phyloP scores from a whole-genome alignment of 257 asterid genomes.

The Voacanga thouarsii region DNA sequence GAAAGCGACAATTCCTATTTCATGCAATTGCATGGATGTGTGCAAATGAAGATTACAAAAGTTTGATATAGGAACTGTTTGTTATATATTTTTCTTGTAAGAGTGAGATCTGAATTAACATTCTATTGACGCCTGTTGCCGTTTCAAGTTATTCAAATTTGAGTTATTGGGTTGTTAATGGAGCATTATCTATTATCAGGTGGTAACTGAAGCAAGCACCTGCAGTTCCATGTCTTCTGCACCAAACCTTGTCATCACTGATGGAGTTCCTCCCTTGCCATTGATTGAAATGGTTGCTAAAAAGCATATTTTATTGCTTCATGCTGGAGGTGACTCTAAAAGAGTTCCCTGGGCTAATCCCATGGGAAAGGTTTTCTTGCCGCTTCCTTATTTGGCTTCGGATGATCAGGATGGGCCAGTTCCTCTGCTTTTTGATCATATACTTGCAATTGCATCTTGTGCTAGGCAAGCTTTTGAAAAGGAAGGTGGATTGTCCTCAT shows the following conservation, averaged over 20 bases:
- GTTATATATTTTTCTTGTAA: no score
- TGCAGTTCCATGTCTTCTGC: constrained; percentile 28
- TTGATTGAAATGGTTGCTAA: constrained; percentile 62
- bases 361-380: constrained; percentile 96
- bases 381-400: constrained; percentile 88
- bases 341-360: constrained; percentile 99
- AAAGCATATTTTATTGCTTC: constrained; percentile 78
- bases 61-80: background rate
- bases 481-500: constrained; percentile 55
- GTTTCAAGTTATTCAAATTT: background rate
- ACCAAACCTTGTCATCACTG: constrained; percentile 27
- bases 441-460: constrained; percentile 90
- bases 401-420: constrained; percentile 94
- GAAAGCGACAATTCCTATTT: background rate
- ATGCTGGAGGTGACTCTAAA: constrained; percentile 99
- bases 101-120: constrained; percentile 4
- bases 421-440: constrained; percentile 93
- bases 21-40: background rate
- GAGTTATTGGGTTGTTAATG: constrained; percentile 11
- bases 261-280: constrained; percentile 36
- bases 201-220: constrained; percentile 43
- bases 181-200: constrained; percentile 31
- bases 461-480: constrained; percentile 84
- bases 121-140: background rate
- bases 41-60: background rate